phyloP scores from a whole-genome alignment of 2,329 filamentous ascomycete genomes.

The Aspergillus sclerotialis region DNA sequence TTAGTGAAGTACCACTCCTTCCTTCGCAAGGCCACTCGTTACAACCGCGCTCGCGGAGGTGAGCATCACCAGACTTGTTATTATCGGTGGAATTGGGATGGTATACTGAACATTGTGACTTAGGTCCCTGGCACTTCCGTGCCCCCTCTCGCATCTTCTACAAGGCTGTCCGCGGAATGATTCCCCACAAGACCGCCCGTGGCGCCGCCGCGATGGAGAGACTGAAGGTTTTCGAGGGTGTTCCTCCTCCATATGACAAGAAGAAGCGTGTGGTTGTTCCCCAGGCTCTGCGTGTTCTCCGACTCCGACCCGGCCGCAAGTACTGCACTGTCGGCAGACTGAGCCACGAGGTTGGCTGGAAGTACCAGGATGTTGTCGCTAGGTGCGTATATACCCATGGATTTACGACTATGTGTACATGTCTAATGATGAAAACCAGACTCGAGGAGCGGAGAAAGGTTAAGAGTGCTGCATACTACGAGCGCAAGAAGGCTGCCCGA shows the following conservation, averaged over 20 bases:
- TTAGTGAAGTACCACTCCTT: slow-evolving; percentile 99
- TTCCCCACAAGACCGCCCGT: slow-evolving; percentile 99
- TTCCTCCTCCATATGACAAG: slow-evolving; percentile 98
- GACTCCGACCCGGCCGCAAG: slow-evolving; percentile 98
- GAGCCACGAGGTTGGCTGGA: slow-evolving; percentile 99
- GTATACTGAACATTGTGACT: slow-evolving; percentile 11
- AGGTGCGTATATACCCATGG: slow-evolving; percentile 58
- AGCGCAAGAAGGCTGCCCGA: slow-evolving; percentile 96
- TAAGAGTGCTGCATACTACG: slow-evolving; percentile 98
- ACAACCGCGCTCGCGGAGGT: slow-evolving; percentile 98
- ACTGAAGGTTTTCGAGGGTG: slow-evolving; percentile 99
- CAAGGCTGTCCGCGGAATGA: slow-evolving; percentile 99
- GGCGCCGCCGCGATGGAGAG: slow-evolving; percentile 94
- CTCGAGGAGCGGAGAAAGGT: slow-evolving; percentile 99
- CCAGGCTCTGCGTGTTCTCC: slow-evolving; percentile 92
- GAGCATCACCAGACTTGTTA: slow-evolving; percentile 32
- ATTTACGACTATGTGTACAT: not conserved
- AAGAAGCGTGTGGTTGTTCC: slow-evolving; percentile 99
- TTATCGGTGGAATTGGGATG: not conserved
- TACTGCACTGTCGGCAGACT: slow-evolving; percentile 99
- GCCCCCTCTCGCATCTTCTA: slow-evolving; percentile 99
- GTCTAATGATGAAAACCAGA: slow-evolving; percentile 46
- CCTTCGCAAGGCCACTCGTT: slow-evolving; percentile 99
- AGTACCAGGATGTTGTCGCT: slow-evolving; percentile 99
- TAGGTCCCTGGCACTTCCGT: slow-evolving; percentile 99